Percentiles rank a stretch among this genome's conserved stretches.
These are phyloP conservation scores for Fusarium lateritium DNA, from an alignment of 2,329 filamentous ascomycete species.

Conservation along the genomic window DNA sequence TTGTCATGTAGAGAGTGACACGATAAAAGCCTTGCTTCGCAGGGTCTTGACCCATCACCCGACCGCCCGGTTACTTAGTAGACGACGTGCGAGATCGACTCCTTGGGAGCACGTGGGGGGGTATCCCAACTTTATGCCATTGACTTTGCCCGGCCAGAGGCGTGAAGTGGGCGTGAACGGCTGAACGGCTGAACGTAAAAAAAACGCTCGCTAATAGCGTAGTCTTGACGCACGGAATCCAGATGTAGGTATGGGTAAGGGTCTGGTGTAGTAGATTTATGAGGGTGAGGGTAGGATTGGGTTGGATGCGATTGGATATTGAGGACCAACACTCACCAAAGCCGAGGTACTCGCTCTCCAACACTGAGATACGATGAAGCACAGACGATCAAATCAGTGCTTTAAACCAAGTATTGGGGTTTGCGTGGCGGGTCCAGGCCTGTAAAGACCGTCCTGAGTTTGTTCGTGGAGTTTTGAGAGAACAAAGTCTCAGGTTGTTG, in stretches of 20 bases:
- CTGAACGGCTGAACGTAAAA: background rate
- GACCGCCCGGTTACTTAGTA: slow-evolving; percentile 31
- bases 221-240: slow-evolving; percentile 22
- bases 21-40: slow-evolving; percentile 38
- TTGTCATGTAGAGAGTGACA: slow-evolving; percentile 45
- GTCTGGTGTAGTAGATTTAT: slow-evolving; percentile 33
- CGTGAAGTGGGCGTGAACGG: slow-evolving; percentile 27
- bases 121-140: slow-evolving; percentile 27
- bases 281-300: slow-evolving; percentile 22
- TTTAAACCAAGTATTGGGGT: slow-evolving; percentile 7
- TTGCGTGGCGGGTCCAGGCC: slow-evolving; percentile 12
- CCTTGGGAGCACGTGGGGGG: slow-evolving; percentile 47
- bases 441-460: slow-evolving; percentile 1
- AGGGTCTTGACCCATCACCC: slow-evolving; percentile 43
- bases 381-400: slow-evolving; percentile 22
- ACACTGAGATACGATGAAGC: slow-evolving; percentile 15
- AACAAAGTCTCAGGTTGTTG: slow-evolving; percentile 19
- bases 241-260: slow-evolving; percentile 26
- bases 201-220: slow-evolving; percentile 11
- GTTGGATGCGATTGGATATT: slow-evolving; percentile 29
- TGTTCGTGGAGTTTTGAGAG: slow-evolving; percentile 21
- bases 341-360: slow-evolving; percentile 39
- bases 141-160: slow-evolving; percentile 22
- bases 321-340: slow-evolving; percentile 37
- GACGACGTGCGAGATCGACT: slow-evolving; percentile 42